Conservation (phyloP, 345 rosid genomes). For the Garcia nutans region DNA sequence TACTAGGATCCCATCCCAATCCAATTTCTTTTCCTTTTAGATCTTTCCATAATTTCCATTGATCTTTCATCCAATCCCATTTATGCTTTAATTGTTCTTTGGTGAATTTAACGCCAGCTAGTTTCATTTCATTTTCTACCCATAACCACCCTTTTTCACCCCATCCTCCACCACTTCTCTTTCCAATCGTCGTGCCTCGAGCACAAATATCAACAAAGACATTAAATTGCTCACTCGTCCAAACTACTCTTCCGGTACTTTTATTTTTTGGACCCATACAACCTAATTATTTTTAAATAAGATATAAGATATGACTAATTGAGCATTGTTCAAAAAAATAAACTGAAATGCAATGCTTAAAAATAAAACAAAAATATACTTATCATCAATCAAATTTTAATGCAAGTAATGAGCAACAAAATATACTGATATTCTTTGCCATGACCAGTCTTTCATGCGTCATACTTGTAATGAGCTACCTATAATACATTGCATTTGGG, state of each 20-base stretch:
- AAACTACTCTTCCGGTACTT: too few species aligned
- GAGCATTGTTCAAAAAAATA: too few species aligned
- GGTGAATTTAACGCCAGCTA: neutral
- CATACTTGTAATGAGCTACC: neutral
- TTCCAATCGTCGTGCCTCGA: neutral
- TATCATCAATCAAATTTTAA: too few species aligned
- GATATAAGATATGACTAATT: too few species aligned
- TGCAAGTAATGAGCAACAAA: too few species aligned
- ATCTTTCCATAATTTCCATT: neutral
- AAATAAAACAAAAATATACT: too few species aligned
- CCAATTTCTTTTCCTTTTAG: constrained; percentile 1
- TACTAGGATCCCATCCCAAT: constrained; percentile 8
- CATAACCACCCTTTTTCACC: neutral
- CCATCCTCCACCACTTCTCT: neutral
- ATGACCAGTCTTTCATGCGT: too few species aligned
- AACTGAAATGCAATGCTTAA: too few species aligned
- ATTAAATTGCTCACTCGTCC: neutral
- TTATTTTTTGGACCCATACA: too few species aligned
- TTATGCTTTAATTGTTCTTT: neutral
- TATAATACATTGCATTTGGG: too few species aligned
- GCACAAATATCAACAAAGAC: constrained; percentile 2
- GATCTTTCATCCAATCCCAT: constrained; percentile 8
- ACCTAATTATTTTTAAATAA: too few species aligned
- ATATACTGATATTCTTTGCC: too few species aligned
- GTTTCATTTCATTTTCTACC: neutral